Evolutionary conservation across 2,329 filamentous ascomycete genomes (phyloP).

Genomic region (Hymenoscyphus albidus): DNA sequence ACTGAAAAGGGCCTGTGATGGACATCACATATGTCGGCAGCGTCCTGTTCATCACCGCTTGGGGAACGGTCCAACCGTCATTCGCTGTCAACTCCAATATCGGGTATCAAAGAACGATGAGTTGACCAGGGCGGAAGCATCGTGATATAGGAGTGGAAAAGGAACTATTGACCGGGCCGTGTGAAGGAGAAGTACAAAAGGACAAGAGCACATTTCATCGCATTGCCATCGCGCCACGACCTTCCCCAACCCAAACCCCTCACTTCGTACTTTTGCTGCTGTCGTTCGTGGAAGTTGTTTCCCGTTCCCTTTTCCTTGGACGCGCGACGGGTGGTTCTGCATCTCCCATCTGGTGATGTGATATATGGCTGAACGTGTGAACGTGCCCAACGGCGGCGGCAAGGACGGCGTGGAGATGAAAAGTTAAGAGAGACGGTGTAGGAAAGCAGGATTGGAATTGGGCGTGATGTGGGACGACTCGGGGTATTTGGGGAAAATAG

Average conservation of each 20-base stretch:
- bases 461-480: constrained; percentile 13
- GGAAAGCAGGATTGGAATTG: constrained; percentile 5
- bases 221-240: constrained; percentile 21
- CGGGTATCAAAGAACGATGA: not conserved
- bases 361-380: not conserved
- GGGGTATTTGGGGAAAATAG: constrained; percentile 9
- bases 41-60: not conserved
- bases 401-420: constrained; percentile 8
- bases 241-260: constrained; percentile 26
- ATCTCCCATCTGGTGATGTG: not conserved
- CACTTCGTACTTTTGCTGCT: constrained; percentile 21
- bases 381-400: constrained; percentile 13
- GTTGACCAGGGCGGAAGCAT: not conserved
- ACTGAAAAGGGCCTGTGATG: constrained; percentile 10
- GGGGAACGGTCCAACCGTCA: not conserved
- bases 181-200: not conserved
- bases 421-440: constrained; percentile 9
- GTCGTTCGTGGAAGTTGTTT: constrained; percentile 5
- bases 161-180: constrained; percentile 19
- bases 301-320: not conserved
- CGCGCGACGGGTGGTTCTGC: not conserved
- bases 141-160: constrained; percentile 11
- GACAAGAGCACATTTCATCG: constrained; percentile 10
- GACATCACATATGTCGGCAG: constrained; percentile 12
- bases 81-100: not conserved